Evolutionary conservation across 2,329 filamentous ascomycete species (phyloP), one percentile per base, ranked within the genome.

Genomic region (Fusarium subglutinans): DNA sequence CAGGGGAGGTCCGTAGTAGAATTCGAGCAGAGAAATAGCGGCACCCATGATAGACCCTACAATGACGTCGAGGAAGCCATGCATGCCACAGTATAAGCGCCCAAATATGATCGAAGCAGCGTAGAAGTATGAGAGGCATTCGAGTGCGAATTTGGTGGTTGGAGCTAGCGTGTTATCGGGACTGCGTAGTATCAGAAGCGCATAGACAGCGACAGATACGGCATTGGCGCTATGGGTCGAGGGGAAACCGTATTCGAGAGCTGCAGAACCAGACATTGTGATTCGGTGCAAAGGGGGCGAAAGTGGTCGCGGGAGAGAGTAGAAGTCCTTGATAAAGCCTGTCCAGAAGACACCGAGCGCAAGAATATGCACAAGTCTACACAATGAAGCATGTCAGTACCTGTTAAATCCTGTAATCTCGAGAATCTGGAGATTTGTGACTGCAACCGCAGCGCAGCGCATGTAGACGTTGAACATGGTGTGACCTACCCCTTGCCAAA

Each of bases 181-280:
- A 33, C 88, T 89, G 72, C 89, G 89, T 24, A 98, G 85, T 53
- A 91, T 86, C 62, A 95, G 87, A 13, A 98, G 85, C 37, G 89
- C 91, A 81, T 98, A 98, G 10, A 97, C 89, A 41, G 95, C 94
- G 22, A 98, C 96, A 1, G 96, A 98, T 12, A 98, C 93, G 5
- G 96, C 96, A 82, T 99, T 99, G 55, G 96, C 96, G 20, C 95
- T 98, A 82, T 99, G 96, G 0, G 96, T 98, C 14, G 95, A 98
- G 1, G 96, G 96, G 77, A 98, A 98, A 26, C 96, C 96, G 81
- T 99, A 99, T 81, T 99, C 96, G 62, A 99, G 89, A 15, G 96
- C 95, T 8, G 94, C 95, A 10, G 94, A 98, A 8, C 95, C 95
- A 57, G 96, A 98, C 95, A 98, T 98, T 75, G 95, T 98, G 81